Evolutionary conservation across 768 basidiomycete species (phyloP), one percentile per base, ranked within the genome.

Genomic region (Russula abietina): DNA sequence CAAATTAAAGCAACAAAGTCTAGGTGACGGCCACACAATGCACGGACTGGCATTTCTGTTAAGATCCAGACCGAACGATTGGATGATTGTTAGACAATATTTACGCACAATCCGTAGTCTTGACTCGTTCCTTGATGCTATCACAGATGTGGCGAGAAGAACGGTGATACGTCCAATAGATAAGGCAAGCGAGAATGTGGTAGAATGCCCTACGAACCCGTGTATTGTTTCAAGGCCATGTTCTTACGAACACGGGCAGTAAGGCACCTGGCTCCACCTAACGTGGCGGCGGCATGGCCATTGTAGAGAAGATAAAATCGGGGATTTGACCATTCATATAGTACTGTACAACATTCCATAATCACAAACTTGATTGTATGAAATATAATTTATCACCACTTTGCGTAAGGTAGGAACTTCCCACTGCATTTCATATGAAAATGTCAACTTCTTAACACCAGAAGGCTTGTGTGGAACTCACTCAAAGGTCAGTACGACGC

Each of bases 401-500:
- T 83, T 22, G 83, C 77, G 70, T 90, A 90, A 6, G 87, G 83
- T 67, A 90, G 75, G 75, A 88, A 90, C 71, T 90, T 90, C 64
- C 88, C 88, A 72, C 88, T 90, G 69, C 12, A 8, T 59, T 41
- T 38, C 33, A 56, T 11, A 36, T 26, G 58, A 32, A 28, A 51
- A 33, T 30, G 43, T 43, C 60, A 33, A 58, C 49, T 8, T 36
- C 43, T 26, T 11, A 36, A 57, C 19, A 63, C 41, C 9, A 50
- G 14, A 62, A 53, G 30, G 53, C 24, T 28, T 43, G 52, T 45
- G 8, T 46, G 46, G 26, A 30, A 58, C 89, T 67, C 68, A 91
- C 89, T 92, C 88, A 65, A 91, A 90, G 2, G 86, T 91, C 63
- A 92, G 76, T 19, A 90, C 69, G 10, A 91, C 86, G 49, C 90